Percentiles rank a stretch among this genome's conserved stretches.
phyloP scores from a whole-genome alignment of 2,329 filamentous ascomycete genomes.

The Xenosphaeropsis pyriputrescens region DNA sequence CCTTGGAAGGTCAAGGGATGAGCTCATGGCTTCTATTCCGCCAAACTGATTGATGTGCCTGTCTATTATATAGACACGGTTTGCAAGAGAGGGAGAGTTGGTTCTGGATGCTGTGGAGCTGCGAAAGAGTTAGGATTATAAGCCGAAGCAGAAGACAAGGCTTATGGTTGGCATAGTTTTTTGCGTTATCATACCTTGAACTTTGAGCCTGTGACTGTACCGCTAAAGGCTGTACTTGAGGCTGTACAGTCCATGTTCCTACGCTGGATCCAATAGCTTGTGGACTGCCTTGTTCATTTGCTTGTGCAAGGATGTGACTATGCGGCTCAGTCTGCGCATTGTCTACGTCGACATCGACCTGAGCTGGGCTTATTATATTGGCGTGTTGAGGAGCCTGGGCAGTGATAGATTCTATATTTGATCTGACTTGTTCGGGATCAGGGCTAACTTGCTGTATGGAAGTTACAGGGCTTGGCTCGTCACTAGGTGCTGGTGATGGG shows the following conservation, averaged over 20 bases:
- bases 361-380: background rate
- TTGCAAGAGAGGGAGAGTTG: slow-evolving; percentile 6
- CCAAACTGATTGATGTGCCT: slow-evolving; percentile 10
- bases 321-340: background rate
- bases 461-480: slow-evolving; percentile 35
- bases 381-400: background rate
- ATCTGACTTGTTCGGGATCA: slow-evolving; percentile 8
- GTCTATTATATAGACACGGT: slow-evolving; percentile 10
- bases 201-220: background rate
- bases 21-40: slow-evolving; percentile 11
- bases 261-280: background rate
- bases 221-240: background rate
- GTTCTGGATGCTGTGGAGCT: background rate
- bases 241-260: background rate
- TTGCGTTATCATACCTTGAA: background rate
- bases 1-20: slow-evolving; percentile 28
- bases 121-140: slow-evolving; percentile 9
- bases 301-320: background rate
- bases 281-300: background rate
- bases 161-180: background rate
- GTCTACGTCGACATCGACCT: background rate
- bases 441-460: slow-evolving; percentile 16
- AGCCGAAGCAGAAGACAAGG: slow-evolving; percentile 10
- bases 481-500: slow-evolving; percentile 48
- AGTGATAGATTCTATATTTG: slow-evolving; percentile 12